Evolutionary conservation across 140 eudicot genomes (phyloP).

Genomic region (Erigeron philadelphicus): DNA sequence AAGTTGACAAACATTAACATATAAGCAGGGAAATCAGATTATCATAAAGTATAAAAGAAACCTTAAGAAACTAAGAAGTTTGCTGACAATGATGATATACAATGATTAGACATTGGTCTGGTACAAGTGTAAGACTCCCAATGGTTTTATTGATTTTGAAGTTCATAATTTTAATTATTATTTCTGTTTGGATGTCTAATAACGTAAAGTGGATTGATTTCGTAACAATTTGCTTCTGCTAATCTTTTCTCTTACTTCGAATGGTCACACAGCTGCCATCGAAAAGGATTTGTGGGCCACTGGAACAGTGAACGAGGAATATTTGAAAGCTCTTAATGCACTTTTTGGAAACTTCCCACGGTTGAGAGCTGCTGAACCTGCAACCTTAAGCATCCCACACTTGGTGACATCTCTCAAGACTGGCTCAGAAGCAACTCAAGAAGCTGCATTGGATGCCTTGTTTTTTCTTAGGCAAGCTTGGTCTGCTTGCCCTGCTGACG

Average conservation of each 20-base stretch:
- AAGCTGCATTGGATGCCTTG: constrained; percentile 94
- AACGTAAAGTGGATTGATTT: neutral
- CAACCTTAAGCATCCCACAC: constrained; percentile 95
- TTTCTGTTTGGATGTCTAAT: too few species aligned
- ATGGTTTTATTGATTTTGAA: too few species aligned
- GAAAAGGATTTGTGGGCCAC: constrained; percentile 97
- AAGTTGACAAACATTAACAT: neutral
- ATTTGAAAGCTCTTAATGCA: constrained; percentile 86
- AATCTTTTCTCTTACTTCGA: constrained; percentile 5
- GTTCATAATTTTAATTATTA: too few species aligned
- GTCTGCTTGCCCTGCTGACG: constrained; percentile 99
- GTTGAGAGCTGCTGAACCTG: constrained; percentile 91
- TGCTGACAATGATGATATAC: too few species aligned
- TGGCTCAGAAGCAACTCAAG: constrained; percentile 97
- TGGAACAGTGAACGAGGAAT: constrained; percentile 91
- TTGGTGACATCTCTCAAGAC: constrained; percentile 87
- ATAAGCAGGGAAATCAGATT: neutral
- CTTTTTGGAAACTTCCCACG: constrained; percentile 95
- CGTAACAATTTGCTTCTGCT: constrained; percentile 12
- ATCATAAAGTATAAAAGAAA: neutral
- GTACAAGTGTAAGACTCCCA: too few species aligned
- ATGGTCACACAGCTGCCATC: constrained; percentile 66
- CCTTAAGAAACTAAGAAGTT: too few species aligned
- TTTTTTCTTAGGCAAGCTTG: constrained; percentile 96
- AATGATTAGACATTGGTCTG: neutral